Evolutionary conservation across 208 protist species (phyloP).

Genomic region (Zelonia costaricensis): DNA sequence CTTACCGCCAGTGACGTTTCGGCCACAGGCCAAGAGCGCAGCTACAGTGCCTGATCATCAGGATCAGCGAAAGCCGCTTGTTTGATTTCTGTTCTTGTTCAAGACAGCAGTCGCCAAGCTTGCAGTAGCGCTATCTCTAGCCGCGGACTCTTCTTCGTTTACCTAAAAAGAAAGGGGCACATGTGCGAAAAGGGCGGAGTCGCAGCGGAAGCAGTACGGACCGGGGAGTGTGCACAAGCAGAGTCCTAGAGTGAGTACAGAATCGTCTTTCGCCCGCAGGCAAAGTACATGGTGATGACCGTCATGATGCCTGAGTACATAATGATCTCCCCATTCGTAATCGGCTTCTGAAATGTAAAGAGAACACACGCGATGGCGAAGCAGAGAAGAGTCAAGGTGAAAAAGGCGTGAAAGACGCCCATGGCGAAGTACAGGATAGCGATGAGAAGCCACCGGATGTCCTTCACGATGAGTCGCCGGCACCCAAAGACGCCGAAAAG

Average conservation of each 20-base stretch:
- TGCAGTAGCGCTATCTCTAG: too few species aligned
- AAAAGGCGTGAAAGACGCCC: slow-evolving; percentile 69
- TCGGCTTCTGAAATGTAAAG: slow-evolving; percentile 48
- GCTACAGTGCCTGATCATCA: too few species aligned
- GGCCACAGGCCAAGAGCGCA: too few species aligned
- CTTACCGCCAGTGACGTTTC: too few species aligned
- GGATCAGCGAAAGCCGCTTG: too few species aligned
- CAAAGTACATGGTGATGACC: slow-evolving; percentile 71
- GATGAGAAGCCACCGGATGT: slow-evolving; percentile 59
- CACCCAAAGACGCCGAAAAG: slow-evolving; percentile 62
- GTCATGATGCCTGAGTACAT: slow-evolving; percentile 66
- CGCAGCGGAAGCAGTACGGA: not conserved
- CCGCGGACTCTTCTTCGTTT: too few species aligned
- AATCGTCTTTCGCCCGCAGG: slow-evolving; percentile 64
- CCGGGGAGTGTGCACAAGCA: not conserved
- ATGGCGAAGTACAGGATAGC: slow-evolving; percentile 56
- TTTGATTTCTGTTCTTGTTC: too few species aligned
- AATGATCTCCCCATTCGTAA: slow-evolving; percentile 46
- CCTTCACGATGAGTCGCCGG: slow-evolving; percentile 53
- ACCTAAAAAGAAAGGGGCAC: too few species aligned
- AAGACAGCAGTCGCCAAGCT: too few species aligned
- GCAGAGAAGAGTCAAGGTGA: slow-evolving; percentile 59
- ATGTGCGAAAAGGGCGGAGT: too few species aligned
- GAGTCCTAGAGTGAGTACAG: slow-evolving; percentile 60
- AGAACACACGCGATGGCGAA: slow-evolving; percentile 70